Conservation (phyloP, 2,329 filamentous ascomycete species). For the Didymella pinodella region DNA sequence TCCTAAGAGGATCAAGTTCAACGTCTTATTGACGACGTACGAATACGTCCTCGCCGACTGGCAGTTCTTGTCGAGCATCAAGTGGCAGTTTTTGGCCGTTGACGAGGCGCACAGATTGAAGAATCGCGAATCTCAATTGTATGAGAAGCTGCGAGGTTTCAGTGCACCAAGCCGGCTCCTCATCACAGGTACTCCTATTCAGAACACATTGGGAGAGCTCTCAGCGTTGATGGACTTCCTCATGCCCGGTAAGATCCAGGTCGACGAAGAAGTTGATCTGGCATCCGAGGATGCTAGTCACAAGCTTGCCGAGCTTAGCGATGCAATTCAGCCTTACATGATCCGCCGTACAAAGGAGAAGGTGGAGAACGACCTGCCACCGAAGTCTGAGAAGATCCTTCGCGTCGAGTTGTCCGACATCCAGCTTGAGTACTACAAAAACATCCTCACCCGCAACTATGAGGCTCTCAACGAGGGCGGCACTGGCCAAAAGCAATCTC, state of each 20-base stretch:
- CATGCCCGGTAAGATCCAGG: constrained; percentile 90
- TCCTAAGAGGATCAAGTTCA: constrained; percentile 89
- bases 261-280: constrained; percentile 92
- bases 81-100: constrained; percentile 96
- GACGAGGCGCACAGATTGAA: constrained; percentile 97
- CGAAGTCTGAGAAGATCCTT: constrained; percentile 98
- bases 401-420: constrained; percentile 96
- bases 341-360: constrained; percentile 95
- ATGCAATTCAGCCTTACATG: constrained; percentile 91
- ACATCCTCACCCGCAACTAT: constrained; percentile 96
- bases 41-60: constrained; percentile 92
- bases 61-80: constrained; percentile 84
- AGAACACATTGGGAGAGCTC: constrained; percentile 93
- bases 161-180: constrained; percentile 86
- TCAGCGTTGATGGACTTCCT: constrained; percentile 94
- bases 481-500: constrained; percentile 89
- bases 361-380: constrained; percentile 93
- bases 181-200: constrained; percentile 96
- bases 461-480: constrained; percentile 89
- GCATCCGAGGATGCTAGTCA: constrained; percentile 80
- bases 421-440: constrained; percentile 98
- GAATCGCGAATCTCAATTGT: constrained; percentile 93
- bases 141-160: constrained; percentile 83
- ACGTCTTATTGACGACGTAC: constrained; percentile 96
- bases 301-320: constrained; percentile 86